Evolutionary conservation across 768 basidiomycete species (phyloP).

Genomic region (Kwoniella sp.): DNA sequence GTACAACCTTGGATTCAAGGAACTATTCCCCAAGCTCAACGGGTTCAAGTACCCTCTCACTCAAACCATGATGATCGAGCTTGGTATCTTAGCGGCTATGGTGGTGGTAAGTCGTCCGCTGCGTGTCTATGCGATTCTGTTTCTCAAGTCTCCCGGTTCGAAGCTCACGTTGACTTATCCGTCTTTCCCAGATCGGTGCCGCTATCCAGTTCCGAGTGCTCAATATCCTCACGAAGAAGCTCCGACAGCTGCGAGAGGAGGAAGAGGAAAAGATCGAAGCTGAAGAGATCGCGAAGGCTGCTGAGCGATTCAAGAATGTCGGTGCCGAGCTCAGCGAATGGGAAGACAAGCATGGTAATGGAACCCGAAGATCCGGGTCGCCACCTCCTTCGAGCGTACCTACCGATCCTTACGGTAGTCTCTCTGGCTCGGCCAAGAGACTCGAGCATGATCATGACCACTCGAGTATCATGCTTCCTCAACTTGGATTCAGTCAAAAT

Average conservation of each 20-base stretch:
- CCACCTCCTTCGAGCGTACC: constrained; percentile 11
- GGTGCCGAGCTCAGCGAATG: constrained; percentile 75
- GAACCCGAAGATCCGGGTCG: constrained; percentile 28
- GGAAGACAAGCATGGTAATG: constrained; percentile 80
- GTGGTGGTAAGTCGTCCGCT: constrained; percentile 59
- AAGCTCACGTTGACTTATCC: neutral
- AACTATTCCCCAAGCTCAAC: constrained; percentile 75
- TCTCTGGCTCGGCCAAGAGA: neutral
- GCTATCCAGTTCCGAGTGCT: constrained; percentile 88
- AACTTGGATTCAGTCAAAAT: constrained; percentile 31
- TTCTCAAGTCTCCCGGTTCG: neutral
- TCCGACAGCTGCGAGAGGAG: constrained; percentile 71
- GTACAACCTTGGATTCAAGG: constrained; percentile 86
- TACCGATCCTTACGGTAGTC: constrained; percentile 10
- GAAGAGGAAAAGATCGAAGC: constrained; percentile 73
- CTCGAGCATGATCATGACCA: constrained; percentile 17
- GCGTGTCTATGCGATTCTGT: neutral
- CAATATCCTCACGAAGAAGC: constrained; percentile 68
- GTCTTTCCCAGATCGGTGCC: constrained; percentile 64
- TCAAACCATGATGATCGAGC: constrained; percentile 89
- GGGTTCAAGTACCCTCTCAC: constrained; percentile 74
- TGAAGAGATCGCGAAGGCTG: constrained; percentile 73
- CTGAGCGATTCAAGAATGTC: constrained; percentile 67
- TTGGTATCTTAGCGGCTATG: constrained; percentile 81
- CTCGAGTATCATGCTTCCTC: constrained; percentile 23